Conservation (phyloP, 208 protist genomes). For the Plasmodiophora brassicae region DNA sequence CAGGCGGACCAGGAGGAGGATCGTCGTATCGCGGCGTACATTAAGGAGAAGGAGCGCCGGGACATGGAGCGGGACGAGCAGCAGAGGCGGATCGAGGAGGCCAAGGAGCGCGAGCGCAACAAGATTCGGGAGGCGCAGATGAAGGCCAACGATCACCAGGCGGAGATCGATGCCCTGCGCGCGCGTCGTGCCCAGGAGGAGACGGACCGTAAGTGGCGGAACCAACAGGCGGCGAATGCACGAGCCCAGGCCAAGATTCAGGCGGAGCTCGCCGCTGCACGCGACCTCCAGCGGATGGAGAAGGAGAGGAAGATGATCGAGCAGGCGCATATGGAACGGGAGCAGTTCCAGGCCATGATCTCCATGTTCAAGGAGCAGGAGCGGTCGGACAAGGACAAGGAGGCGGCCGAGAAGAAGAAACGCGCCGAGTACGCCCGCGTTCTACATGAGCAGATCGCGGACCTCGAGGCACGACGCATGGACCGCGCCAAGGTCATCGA, state of each 20-base stretch:
- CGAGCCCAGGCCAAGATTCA: background rate
- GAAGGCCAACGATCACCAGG: slow-evolving; percentile 33
- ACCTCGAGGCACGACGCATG: slow-evolving; percentile 25
- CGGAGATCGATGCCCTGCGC: slow-evolving; percentile 42
- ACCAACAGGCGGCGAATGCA: background rate
- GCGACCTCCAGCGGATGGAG: slow-evolving; percentile 36
- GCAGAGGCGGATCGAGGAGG: background rate
- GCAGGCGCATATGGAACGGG: slow-evolving; percentile 13
- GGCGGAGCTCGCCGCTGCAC: background rate
- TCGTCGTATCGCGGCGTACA: background rate
- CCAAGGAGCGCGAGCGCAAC: slow-evolving; percentile 7
- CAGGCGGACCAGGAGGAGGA: slow-evolving; percentile 33
- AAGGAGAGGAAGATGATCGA: slow-evolving; percentile 43
- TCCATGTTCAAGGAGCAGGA: slow-evolving; percentile 32
- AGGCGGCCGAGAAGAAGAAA: background rate
- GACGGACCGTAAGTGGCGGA: slow-evolving; percentile 19
- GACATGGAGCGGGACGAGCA: background rate
- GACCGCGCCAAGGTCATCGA: slow-evolving; percentile 28
- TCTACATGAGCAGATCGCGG: slow-evolving; percentile 30
- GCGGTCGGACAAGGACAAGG: background rate
- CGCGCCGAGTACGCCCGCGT: background rate
- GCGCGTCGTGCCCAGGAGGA: slow-evolving; percentile 34
- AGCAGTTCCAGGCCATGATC: slow-evolving; percentile 33
- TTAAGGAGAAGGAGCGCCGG: background rate
- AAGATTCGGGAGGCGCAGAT: background rate